These are phyloP conservation scores for Microdochium bolleyi DNA, from an alignment of 2,329 filamentous ascomycete species.

Conservation along the genomic window DNA sequence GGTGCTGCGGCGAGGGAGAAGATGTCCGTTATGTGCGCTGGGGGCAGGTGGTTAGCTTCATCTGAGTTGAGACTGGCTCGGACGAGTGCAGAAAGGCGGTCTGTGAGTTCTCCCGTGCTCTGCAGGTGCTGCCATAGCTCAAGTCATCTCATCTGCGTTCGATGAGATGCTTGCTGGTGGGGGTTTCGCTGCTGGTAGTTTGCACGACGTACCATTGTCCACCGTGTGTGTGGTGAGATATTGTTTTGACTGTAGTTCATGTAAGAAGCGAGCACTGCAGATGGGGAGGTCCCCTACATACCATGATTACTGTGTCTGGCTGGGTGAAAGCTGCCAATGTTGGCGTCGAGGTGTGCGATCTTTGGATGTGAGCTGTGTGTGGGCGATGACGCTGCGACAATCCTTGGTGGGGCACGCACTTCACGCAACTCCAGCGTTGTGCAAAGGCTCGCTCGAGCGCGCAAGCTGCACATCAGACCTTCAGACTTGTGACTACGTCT, in stretches of 20 bases:
- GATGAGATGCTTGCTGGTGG: neutral
- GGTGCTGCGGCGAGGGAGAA: constrained; percentile 74
- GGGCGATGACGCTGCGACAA: neutral
- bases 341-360: neutral
- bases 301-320: neutral
- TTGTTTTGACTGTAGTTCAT: constrained; percentile 74
- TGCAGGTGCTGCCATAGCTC: no score
- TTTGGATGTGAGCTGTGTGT: constrained; percentile 9
- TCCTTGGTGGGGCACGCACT: neutral
- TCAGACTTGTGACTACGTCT: no score
- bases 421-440: neutral
- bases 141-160: no score
- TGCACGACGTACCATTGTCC: constrained; percentile 59
- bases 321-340: neutral
- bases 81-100: constrained; percentile 6
- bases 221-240: constrained; percentile 90
- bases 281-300: neutral
- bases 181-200: neutral
- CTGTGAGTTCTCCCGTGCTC: no score
- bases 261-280: neutral
- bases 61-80: constrained; percentile 8
- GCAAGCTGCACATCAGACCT: no score
- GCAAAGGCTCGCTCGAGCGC: neutral
- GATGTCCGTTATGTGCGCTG: constrained; percentile 78
- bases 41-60: constrained; percentile 7